Evolutionary conservation across 2,329 filamentous ascomycete genomes (phyloP), one percentile per base, ranked within the genome.

Genomic region (Aspergillus arachidicola): DNA sequence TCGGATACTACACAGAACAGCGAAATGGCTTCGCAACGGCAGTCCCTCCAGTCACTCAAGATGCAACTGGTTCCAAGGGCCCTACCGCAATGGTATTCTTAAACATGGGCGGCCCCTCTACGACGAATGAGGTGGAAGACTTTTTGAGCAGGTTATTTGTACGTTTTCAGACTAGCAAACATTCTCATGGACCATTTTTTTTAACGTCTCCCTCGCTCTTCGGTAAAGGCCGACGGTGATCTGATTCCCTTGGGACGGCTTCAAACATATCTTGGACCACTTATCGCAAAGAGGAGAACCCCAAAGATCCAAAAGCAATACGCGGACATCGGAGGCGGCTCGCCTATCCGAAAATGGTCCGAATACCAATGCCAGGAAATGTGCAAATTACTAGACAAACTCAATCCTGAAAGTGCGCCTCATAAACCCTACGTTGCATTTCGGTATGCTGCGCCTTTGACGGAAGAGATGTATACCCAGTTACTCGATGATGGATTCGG

Each of bases 401-500:
- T 93, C 64, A 96, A 91, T 1, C 95, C 95, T 6, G 91, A 96
- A 75, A 97, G 94, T 1, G 95, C 95, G 4, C 95, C 95, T 6
- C 95, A 99, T 77, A 97, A 95, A 78, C 95, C 95, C 10, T 99
- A 99, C 74, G 93, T 98, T 54, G 94, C 95, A 16, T 99, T 99
- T 78, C 91, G 95, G 66, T 99, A 99, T 75, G 94, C 96, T 16
- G 85, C 94, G 65, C 95, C 95, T 1, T 80, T 99, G 74, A 99
- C 95, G 2, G 95, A 98, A 80, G 89, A 96, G 70, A 97, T 94
- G 88, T 98, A 99, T 77, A 84, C 87, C 59, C 86, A 87, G 72
- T 79, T 99, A 67, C 81, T 99, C 28, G 88, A 88, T 9, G 95
- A 99, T 76, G 95, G 95, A 0, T 97, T 98, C 75, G 94, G 94